These are phyloP conservation scores for Marchantia polymorpha DNA, from an alignment of 225 moss, liverwort and hornwort genomes.

Conservation along the genomic window DNA sequence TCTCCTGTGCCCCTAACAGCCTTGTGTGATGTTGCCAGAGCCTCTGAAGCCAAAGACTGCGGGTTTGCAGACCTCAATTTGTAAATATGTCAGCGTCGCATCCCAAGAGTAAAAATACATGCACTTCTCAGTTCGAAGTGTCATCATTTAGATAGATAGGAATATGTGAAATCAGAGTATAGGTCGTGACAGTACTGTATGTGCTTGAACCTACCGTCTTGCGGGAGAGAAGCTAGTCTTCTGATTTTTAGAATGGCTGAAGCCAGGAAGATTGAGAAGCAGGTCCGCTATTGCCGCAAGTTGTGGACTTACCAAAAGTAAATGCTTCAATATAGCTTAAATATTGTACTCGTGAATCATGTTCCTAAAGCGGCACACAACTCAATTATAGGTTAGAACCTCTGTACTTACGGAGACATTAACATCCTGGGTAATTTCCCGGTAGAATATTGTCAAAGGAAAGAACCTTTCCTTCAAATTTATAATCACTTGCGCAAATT, in stretches of 20 bases:
- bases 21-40: background rate
- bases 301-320: background rate
- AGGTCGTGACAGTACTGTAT: background rate
- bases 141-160: background rate
- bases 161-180: background rate
- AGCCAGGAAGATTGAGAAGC: background rate
- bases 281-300: background rate
- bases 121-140: background rate
- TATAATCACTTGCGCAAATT: no score
- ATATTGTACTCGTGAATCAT: no score
- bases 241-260: background rate
- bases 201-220: background rate
- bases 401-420: no score
- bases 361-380: no score
- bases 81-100: slow-evolving; percentile 7
- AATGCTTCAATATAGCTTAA: background rate
- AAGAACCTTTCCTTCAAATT: no score
- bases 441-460: no score
- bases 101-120: background rate
- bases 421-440: no score
- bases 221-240: background rate
- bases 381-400: no score
- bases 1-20: background rate
- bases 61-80: slow-evolving; percentile 11
- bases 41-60: slow-evolving; percentile 5